A percentile compares a stretch with the other conserved stretches of the same genome.
These are phyloP conservation scores for Hirschioporus abietinus DNA, from an alignment of 768 basidiomycete species.

Conservation along the genomic window DNA sequence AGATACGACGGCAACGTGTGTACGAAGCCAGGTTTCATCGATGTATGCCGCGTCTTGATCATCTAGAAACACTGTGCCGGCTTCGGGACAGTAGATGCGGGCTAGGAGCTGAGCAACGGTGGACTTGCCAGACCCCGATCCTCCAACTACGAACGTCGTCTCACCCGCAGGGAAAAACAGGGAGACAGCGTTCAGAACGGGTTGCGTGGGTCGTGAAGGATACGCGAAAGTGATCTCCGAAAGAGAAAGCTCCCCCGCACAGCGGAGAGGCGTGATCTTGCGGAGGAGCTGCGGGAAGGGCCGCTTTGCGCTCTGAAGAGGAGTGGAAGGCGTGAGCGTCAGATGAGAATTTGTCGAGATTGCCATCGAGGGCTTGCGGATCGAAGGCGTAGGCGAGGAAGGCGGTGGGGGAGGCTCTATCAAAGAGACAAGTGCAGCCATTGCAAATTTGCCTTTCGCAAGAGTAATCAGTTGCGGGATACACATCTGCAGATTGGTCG, in stretches of 20 bases:
- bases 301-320: conserved; percentile 19
- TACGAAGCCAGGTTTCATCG: conserved; percentile 62
- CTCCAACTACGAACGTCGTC: conserved; percentile 76
- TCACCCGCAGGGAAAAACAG: conserved; percentile 69
- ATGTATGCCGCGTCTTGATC: conserved; percentile 75
- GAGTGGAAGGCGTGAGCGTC: conserved; percentile 9
- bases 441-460: conserved; percentile 78
- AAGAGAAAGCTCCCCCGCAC: conserved; percentile 67
- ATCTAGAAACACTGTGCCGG: conserved; percentile 73
- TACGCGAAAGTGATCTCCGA: conserved; percentile 63
- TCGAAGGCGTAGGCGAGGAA: conserved; percentile 10
- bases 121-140: conserved; percentile 74
- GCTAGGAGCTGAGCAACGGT: conserved; percentile 63
- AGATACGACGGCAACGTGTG: conserved; percentile 68
- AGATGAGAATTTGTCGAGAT: conserved; percentile 12
- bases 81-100: conserved; percentile 62
- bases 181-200: conserved; percentile 52
- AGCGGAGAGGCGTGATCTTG: conserved; percentile 59
- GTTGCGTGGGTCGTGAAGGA: conserved; percentile 59
- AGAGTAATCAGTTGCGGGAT: conserved; percentile 77
- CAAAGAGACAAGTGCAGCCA: conserved; percentile 61
- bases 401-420: conserved; percentile 35
- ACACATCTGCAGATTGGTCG: conserved; percentile 80
- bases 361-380: conserved; percentile 10
- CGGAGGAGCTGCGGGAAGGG: conserved; percentile 33